Conservation (phyloP, 768 basidiomycete genomes). For the Phaeotremella skinneri region DNA sequence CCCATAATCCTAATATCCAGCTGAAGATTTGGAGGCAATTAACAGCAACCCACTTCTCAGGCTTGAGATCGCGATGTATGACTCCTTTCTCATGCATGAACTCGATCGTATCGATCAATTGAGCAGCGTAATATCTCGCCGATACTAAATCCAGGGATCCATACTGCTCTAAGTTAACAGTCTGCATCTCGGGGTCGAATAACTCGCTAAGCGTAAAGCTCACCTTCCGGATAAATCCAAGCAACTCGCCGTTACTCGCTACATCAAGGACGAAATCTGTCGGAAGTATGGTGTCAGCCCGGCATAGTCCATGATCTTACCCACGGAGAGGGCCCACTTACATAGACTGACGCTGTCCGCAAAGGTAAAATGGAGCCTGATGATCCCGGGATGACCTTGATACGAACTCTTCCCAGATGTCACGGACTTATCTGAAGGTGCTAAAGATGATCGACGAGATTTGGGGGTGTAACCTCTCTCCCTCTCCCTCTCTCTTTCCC, state of each 20-base stretch:
- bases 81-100: slow-evolving; percentile 90
- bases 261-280: slow-evolving; percentile 56
- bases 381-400: slow-evolving; percentile 47
- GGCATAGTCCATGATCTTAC: slow-evolving; percentile 5
- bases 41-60: slow-evolving; percentile 54
- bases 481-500: slow-evolving; percentile 6
- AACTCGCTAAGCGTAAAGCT: slow-evolving; percentile 5
- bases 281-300: too few species aligned
- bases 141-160: slow-evolving; percentile 83
- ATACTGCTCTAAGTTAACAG: slow-evolving; percentile 51
- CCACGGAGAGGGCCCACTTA: slow-evolving; percentile 18
- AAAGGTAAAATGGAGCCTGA: slow-evolving; percentile 48
- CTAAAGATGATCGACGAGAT: slow-evolving; percentile 25
- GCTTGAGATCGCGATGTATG: slow-evolving; percentile 69
- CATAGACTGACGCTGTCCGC: slow-evolving; percentile 47
- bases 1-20: background rate
- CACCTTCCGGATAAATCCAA: slow-evolving; percentile 52
- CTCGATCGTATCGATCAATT: slow-evolving; percentile 79
- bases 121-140: slow-evolving; percentile 80
- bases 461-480: slow-evolving; percentile 19
- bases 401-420: slow-evolving; percentile 16
- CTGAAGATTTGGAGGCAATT: too few species aligned
- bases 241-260: slow-evolving; percentile 54
- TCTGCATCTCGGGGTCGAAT: background rate
- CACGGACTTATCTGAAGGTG: slow-evolving; percentile 33